phyloP scores from a whole-genome alignment of 108 stramenopile genomes.

The Cyclotella distinguenda region DNA sequence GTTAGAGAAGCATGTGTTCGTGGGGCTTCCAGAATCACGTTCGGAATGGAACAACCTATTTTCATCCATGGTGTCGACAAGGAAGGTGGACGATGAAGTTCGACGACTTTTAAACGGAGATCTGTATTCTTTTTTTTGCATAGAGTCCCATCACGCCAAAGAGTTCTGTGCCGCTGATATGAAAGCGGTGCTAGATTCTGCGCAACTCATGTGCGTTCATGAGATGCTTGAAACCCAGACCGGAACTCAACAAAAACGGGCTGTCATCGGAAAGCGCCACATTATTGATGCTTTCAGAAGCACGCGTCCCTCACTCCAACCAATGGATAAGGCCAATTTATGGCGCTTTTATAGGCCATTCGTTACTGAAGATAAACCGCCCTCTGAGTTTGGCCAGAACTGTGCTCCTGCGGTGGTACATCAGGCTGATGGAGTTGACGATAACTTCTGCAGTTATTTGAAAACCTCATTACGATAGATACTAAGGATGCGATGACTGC shows the following conservation, averaged over 20 bases:
- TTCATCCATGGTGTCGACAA: conserved; percentile 44
- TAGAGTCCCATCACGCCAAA: conserved; percentile 24
- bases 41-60: conserved; percentile 72
- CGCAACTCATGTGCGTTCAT: conserved; percentile 75
- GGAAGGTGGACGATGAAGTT: conserved; percentile 53
- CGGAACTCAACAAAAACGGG: not conserved
- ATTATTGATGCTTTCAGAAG: conserved; percentile 35
- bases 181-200: conserved; percentile 74
- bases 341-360: conserved; percentile 27
- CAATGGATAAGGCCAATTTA: conserved; percentile 15
- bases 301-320: conserved; percentile 39
- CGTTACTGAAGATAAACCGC: not conserved
- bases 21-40: conserved; percentile 63
- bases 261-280: conserved; percentile 25
- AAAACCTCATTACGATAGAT: conserved; percentile 27
- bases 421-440: not conserved
- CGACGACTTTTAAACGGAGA: conserved; percentile 8
- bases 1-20: conserved; percentile 89
- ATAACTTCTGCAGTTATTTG: not conserved
- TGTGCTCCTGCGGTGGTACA: not conserved
- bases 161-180: conserved; percentile 78
- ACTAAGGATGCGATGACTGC: too few relatives aligned
- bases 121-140: conserved; percentile 20
- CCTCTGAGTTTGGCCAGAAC: not conserved
- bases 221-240: conserved; percentile 24